Conservation (phyloP, 345 rosid species). For the Geranium brycei region DNA sequence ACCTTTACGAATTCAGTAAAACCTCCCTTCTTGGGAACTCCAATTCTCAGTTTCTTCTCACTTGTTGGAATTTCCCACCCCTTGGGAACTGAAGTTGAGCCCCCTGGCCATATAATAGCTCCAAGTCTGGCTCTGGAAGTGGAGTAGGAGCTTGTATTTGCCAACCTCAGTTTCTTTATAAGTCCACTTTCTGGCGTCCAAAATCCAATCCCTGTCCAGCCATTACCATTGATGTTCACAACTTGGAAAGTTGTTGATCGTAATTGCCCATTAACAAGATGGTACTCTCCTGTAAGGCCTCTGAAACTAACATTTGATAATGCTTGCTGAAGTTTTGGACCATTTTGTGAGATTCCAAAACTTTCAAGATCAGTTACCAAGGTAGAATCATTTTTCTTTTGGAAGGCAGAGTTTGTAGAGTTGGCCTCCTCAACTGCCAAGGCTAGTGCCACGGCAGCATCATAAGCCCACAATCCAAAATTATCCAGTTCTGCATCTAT, state of each 20-base stretch:
- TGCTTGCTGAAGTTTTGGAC: constrained; percentile 3
- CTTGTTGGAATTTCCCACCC: constrained; percentile 14
- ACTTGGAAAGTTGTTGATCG: constrained; percentile 3
- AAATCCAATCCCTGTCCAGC: constrained; percentile 1
- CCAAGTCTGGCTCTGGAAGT: background rate
- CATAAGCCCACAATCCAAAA: constrained; percentile 11
- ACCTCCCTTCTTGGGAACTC: constrained; percentile 12
- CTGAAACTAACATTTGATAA: background rate
- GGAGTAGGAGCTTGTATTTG: background rate
- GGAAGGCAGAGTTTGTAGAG: background rate
- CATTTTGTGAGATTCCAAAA: constrained; percentile 8
- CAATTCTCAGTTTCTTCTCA: constrained; percentile 14
- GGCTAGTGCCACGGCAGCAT: constrained; percentile 8
- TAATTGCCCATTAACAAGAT: background rate
- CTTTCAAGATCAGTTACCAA: constrained; percentile 3
- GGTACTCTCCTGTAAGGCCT: constrained; percentile 7
- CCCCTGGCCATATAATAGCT: constrained; percentile 17
- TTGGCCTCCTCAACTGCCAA: constrained; percentile 4
- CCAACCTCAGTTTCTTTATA: background rate
- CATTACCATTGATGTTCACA: constrained; percentile 1
- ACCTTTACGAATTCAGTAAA: constrained; percentile 13
- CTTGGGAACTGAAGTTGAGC: constrained; percentile 3
- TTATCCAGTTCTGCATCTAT: background rate
- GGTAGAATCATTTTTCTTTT: background rate
- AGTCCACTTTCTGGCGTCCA: constrained; percentile 9